Evolutionary conservation across 495 filamentous ascomycete genomes (phyloP).

Genomic region (Umbilicaria muhlenbergii): DNA sequence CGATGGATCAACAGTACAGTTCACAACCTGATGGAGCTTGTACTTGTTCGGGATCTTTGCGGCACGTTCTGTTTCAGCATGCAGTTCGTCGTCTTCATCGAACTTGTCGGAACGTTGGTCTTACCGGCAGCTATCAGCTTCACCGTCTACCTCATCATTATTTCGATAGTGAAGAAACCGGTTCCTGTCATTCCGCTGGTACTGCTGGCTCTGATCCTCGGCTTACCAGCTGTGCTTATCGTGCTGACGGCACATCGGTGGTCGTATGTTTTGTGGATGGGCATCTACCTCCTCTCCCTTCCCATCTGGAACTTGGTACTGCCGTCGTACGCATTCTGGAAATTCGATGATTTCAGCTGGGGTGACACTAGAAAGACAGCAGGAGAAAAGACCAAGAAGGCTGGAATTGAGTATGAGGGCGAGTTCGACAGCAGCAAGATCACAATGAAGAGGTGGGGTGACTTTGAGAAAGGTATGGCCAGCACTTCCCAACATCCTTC

Average conservation of each 20-base stretch:
- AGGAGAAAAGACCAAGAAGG: conserved; percentile 72
- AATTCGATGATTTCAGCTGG: conserved; percentile 99
- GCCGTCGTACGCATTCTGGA: conserved; percentile 93
- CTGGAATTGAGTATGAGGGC: conserved; percentile 68
- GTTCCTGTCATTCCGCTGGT: conserved; percentile 89
- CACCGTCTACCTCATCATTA: conserved; percentile 87
- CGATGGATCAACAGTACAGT: conserved; percentile 99
- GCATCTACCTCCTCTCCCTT: conserved; percentile 83
- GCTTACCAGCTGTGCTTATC: conserved; percentile 84
- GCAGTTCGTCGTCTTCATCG: conserved; percentile 97
- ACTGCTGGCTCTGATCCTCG: conserved; percentile 81
- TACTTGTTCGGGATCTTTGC: conserved; percentile 89
- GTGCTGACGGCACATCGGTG: conserved; percentile 89
- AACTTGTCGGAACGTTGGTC: conserved; percentile 87
- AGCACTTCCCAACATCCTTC: background rate
- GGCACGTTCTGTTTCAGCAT: conserved; percentile 99
- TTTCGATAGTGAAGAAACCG: conserved; percentile 66
- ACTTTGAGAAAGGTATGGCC: conserved; percentile 69
- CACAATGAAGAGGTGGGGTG: conserved; percentile 94
- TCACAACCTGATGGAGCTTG: conserved; percentile 95
- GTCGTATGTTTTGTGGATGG: conserved; percentile 93
- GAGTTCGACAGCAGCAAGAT: conserved; percentile 97
- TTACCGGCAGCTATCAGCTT: conserved; percentile 92
- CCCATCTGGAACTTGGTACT: conserved; percentile 98
- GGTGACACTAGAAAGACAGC: conserved; percentile 94